A percentile compares a stretch with the other conserved stretches of the same genome.
These are phyloP conservation scores for Themeda triandra DNA, from an alignment of 176 grass and related monocot species.

Conservation along the genomic window DNA sequence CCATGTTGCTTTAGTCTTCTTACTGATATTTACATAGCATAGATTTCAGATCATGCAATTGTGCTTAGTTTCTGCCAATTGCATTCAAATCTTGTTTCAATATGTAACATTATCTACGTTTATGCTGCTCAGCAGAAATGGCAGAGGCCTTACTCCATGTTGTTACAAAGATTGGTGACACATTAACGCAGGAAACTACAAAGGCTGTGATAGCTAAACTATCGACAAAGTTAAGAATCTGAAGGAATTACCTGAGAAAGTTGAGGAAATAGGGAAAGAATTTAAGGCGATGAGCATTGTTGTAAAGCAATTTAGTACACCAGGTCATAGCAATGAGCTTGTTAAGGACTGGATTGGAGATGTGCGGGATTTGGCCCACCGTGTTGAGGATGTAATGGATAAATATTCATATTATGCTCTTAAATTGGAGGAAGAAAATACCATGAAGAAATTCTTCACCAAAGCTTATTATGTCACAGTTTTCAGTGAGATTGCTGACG, in stretches of 20 bases:
- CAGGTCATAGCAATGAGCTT: background rate
- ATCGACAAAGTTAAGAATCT: constrained; percentile 5
- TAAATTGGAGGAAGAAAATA: constrained; percentile 3
- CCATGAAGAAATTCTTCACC: background rate
- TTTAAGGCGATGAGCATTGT: background rate
- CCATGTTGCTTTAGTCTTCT: background rate
- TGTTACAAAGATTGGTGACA: constrained; percentile 8
- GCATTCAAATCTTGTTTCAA: background rate
- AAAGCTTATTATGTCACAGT: background rate
- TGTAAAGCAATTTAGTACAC: background rate
- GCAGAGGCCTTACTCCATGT: constrained; percentile 7
- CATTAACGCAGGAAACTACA: background rate
- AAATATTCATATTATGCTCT: constrained; percentile 1
- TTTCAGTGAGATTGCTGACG: background rate
- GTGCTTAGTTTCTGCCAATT: background rate
- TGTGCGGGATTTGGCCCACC: background rate
- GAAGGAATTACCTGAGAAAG: background rate
- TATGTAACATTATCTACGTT: background rate
- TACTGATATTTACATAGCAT: background rate
- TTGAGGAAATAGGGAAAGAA: background rate
- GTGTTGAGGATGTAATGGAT: constrained; percentile 18
- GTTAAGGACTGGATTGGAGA: constrained; percentile 6
- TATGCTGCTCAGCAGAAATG: background rate
- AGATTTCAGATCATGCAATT: background rate
- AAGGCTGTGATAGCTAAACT: background rate